phyloP scores from a whole-genome alignment of 225 moss, liverwort and hornwort genomes.

The Asterella californica region DNA sequence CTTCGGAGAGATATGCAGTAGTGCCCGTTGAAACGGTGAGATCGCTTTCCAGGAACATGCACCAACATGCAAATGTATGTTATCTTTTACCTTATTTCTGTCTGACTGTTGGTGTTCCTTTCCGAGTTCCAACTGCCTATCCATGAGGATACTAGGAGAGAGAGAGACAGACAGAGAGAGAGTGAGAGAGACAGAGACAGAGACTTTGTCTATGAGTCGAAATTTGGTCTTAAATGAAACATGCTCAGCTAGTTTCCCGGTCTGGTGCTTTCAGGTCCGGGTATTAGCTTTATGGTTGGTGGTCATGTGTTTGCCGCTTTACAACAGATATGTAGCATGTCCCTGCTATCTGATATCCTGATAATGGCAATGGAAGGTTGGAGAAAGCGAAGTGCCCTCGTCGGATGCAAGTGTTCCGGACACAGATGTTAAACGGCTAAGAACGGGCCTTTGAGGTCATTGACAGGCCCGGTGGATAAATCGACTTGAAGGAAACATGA shows the following conservation, averaged over 20 bases:
- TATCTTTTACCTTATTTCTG: neutral
- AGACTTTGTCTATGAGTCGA: neutral
- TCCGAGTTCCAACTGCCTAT: neutral
- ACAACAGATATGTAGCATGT: neutral
- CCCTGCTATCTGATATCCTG: neutral
- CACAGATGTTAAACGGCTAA: conserved; percentile 45
- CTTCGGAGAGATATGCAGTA: conserved; percentile 85
- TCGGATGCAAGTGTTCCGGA: conserved; percentile 54
- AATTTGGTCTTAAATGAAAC: neutral
- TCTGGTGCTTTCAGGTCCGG: neutral
- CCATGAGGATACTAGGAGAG: neutral
- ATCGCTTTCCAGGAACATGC: conserved; percentile 49
- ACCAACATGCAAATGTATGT: conserved; percentile 46
- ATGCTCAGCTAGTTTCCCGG: neutral
- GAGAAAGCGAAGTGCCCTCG: conserved; percentile 28
- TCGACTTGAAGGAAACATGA: neutral
- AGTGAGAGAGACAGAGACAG: neutral
- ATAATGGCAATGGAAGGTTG: conserved; percentile 19
- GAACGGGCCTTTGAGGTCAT: conserved; percentile 30
- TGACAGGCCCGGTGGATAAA: neutral
- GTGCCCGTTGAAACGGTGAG: conserved; percentile 73
- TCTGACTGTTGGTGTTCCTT: neutral
- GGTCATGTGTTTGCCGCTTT: neutral
- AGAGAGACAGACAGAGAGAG: neutral
- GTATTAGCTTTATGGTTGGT: neutral